Evolutionary conservation across 306 rosid genomes (phyloP), one percentile per base, ranked within the genome.

Genomic region (Trichosanthes truncata): DNA sequence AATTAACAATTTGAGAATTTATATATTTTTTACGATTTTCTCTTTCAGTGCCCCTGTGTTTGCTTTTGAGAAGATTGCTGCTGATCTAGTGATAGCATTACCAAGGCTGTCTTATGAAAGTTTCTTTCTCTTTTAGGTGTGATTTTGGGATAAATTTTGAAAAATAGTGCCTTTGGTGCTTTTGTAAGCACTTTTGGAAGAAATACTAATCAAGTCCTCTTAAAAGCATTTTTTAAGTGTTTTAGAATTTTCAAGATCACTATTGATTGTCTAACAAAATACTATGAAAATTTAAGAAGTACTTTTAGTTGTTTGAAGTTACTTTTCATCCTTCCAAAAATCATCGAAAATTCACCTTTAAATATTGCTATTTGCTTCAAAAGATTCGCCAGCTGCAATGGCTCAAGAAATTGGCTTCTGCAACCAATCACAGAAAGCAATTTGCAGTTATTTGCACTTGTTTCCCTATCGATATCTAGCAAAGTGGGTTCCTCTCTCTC

Each of bases 381-480:
- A 59, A 90, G 90, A 77, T 84, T 83, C 56, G 56, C 74, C 6
- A 43, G 68, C 83, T 77, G 77, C 55, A 29, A 61, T 56, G 76
- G 15, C 76, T 82, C 76, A 8, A 41, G 26, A n/a, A 79, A 52
- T 83, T 90, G 97, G 94, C 90, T 94, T 12, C 82, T 94, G 84
- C 87, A 85, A 33, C 92, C 97, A 20, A 11, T 88, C 75, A 92
- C 89, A 26, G 88, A 92, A 59, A 89, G 91, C 84, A 84, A 89
- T 74, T 71, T 94, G 86, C 96, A 94, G 62, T 81, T 94, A 20
- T 94, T 94, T 88, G 91, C 85, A 0, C 91, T 94, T 72, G 86
- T 92, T 84, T 91, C 93, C 62, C 40, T 92, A n/a, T 94, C 96
- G 97, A 85, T 92, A 80, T 92, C 97, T 11, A 92, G 88, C 92